Evolutionary conservation across 2,329 filamentous ascomycete genomes (phyloP).

Genomic region (Penicillium palitans): DNA sequence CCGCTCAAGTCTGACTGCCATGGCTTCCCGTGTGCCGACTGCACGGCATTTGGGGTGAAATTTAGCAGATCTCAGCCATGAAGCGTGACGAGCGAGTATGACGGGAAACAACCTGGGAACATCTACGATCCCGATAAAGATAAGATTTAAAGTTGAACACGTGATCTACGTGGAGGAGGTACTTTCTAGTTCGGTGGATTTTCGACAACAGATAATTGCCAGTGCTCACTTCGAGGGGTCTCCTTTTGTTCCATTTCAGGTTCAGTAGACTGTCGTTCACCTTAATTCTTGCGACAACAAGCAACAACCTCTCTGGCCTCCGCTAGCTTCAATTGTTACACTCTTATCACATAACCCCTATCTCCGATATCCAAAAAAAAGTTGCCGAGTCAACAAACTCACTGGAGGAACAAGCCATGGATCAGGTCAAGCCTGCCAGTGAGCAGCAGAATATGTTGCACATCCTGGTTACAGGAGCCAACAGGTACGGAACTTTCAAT

Average conservation of each 20-base stretch:
- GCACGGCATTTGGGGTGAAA: constrained; percentile 13
- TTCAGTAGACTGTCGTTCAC: neutral
- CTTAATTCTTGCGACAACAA: neutral
- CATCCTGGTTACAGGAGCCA: constrained; percentile 79
- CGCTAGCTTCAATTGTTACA: neutral
- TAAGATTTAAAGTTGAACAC: constrained; percentile 6
- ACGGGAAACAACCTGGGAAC: neutral
- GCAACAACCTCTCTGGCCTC: neutral
- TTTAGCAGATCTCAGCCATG: constrained; percentile 1
- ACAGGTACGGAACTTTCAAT: constrained; percentile 61
- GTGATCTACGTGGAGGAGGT: neutral
- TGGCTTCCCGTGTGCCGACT: constrained; percentile 23
- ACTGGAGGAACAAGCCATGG: constrained; percentile 17
- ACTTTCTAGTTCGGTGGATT: neutral
- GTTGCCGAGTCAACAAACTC: constrained; percentile 5
- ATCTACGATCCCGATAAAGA: constrained; percentile 5
- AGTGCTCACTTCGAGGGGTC: neutral
- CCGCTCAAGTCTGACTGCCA: constrained; percentile 59
- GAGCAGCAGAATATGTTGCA: constrained; percentile 31
- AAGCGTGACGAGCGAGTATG: neutral
- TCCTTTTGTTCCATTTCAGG: neutral
- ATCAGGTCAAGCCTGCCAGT: constrained; percentile 9
- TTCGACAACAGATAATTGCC: neutral
- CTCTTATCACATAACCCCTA: constrained; percentile 18
- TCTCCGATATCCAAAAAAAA: constrained; percentile 14